Percentiles rank a stretch among this genome's conserved stretches.
Evolutionary conservation across 2,329 filamentous ascomycete genomes (phyloP).

Genomic region (Zarea fungicola): DNA sequence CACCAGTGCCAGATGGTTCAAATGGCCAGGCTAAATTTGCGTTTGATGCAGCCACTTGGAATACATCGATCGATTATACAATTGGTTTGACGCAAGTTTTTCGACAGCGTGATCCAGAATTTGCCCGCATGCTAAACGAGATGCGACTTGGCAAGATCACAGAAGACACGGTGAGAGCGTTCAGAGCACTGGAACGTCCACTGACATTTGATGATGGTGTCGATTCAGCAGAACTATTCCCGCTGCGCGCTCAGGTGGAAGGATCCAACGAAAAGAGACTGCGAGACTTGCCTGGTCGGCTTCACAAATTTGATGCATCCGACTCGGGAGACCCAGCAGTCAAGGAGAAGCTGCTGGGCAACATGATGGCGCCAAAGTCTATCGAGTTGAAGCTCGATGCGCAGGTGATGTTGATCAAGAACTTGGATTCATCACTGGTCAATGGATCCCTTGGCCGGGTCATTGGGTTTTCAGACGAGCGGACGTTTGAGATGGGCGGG

Average conservation of each 20-base stretch:
- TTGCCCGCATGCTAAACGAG: constrained; percentile 94
- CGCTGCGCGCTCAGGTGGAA: constrained; percentile 86
- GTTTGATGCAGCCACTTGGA: constrained; percentile 90
- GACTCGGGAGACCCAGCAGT: constrained; percentile 70
- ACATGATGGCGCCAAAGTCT: constrained; percentile 85
- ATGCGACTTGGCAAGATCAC: constrained; percentile 86
- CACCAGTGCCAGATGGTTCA: constrained; percentile 78
- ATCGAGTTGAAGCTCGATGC: constrained; percentile 85
- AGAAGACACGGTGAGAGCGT: constrained; percentile 68
- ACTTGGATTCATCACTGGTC: constrained; percentile 87
- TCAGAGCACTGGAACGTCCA: constrained; percentile 66
- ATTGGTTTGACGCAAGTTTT: constrained; percentile 95
- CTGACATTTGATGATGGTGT: constrained; percentile 70
- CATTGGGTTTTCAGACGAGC: constrained; percentile 37
- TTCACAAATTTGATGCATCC: constrained; percentile 62
- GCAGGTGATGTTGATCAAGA: constrained; percentile 99
- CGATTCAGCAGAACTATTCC: constrained; percentile 76
- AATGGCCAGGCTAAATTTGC: constrained; percentile 74
- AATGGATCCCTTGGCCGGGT: constrained; percentile 92
- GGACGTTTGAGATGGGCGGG: constrained; percentile 31
- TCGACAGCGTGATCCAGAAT: constrained; percentile 83
- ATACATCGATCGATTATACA: constrained; percentile 87
- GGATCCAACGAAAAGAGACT: constrained; percentile 74
- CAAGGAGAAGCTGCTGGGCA: constrained; percentile 73
- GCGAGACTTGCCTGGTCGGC: constrained; percentile 61